A percentile compares a stretch with the other conserved stretches of the same genome.
phyloP scores from a whole-genome alignment of 768 basidiomycete species.

The Naganishia vaughanmartiniae region DNA sequence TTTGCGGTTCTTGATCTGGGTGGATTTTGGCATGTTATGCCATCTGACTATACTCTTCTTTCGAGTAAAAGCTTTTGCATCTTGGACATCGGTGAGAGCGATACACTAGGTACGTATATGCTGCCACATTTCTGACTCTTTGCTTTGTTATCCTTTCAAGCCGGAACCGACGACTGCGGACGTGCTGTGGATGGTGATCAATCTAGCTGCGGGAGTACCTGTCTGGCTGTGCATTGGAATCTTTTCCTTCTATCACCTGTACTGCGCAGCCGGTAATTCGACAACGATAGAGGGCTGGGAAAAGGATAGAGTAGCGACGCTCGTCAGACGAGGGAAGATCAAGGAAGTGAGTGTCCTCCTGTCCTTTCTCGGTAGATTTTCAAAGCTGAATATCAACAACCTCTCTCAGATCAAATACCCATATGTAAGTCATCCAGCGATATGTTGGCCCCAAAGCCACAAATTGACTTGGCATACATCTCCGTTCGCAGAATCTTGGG shows the following conservation, averaged over 20 bases:
- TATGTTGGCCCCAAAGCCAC: slow-evolving; percentile 5
- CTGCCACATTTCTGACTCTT: not conserved
- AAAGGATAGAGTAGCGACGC: slow-evolving; percentile 85
- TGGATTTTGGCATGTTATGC: slow-evolving; percentile 82
- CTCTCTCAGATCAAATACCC: slow-evolving; percentile 69
- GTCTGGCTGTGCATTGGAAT: slow-evolving; percentile 81
- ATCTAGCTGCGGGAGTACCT: slow-evolving; percentile 79
- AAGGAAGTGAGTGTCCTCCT: slow-evolving; percentile 57
- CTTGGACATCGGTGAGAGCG: slow-evolving; percentile 32
- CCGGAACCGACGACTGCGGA: slow-evolving; percentile 67
- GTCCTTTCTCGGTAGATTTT: not conserved
- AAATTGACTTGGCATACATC: slow-evolving; percentile 29
- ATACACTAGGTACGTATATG: not conserved
- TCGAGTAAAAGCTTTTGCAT: slow-evolving; percentile 55
- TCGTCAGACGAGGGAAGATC: slow-evolving; percentile 81
- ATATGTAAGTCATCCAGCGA: slow-evolving; percentile 62
- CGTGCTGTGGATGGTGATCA: slow-evolving; percentile 80
- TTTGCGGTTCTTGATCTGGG: slow-evolving; percentile 85
- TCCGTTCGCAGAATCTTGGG: slow-evolving; percentile 68
- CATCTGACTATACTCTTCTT: slow-evolving; percentile 78
- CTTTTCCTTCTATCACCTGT: slow-evolving; percentile 90
- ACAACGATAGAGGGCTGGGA: slow-evolving; percentile 99
- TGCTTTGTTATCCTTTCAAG: slow-evolving; percentile 52
- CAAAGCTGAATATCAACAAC: slow-evolving; percentile 50
- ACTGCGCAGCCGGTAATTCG: slow-evolving; percentile 69